Base-by-base conservation (phyloP, 1,284 basidiomycete genomes). In the Marasmius sp. region DNA sequence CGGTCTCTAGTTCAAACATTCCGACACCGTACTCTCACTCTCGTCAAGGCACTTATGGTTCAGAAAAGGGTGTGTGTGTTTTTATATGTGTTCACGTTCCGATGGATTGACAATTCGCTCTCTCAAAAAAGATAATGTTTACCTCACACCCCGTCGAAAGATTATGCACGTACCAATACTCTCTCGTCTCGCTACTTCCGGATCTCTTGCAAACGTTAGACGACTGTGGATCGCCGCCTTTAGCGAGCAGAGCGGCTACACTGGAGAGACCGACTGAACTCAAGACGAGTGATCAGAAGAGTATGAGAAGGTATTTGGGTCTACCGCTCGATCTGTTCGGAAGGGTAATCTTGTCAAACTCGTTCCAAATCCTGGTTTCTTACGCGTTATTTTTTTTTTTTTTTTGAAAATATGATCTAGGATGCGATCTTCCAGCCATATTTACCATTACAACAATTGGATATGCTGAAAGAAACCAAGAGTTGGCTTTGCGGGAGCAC, bases 341-440 rank as follows among this genome's bases (percentile, higher is more conserved):
- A 61, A 89, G 90, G 80, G 89, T 89, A 63, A 37, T 62, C 57
- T 39, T 47, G 52, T 20, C 41, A 7, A 52, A 55, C 38, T 57
- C 55, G 3, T 54, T 27, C 27, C 2, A 27, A 27, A 27, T 27
- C 27, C 2, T 27, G 2, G 2, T 27, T 27, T 27, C 27, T 27
- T 27, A 27, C 27, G 27, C 27, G 27, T 27, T 2, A 2, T 27
- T 27, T 27, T 27, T 27, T 27, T 27, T 27, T 5, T 27, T 27
- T n/a, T n/a, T n/a, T n/a, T n/a, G n/a, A n/a, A n/a, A n/a, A n/a
- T n/a, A n/a, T n/a, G n/a, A 5, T 27, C 27, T 65, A 92, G 87
- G 93, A 94, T 66, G 85, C 95, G 1, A 96, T 98, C 78, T 99
- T 99, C 79, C 97, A 99, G 75, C 97, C 97, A 1, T 99, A 98